Evolutionary conservation across 768 basidiomycete species (phyloP), one percentile per base, ranked within the genome.

Genomic region (Megacollybia marginata): DNA sequence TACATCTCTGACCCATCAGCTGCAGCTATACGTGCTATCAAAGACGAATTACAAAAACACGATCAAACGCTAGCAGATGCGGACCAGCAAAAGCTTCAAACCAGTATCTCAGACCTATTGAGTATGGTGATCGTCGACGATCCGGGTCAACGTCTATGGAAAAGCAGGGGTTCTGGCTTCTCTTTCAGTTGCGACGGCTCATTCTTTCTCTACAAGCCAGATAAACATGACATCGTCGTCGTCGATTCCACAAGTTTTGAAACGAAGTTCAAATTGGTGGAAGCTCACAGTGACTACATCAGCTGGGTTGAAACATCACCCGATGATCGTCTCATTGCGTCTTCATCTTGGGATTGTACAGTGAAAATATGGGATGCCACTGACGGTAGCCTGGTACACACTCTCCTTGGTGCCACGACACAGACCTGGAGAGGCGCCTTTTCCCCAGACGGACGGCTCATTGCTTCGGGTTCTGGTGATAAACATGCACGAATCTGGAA

Each of bases 391-490:
- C n/a, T 32, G 1, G 20, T 58, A 9, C 52, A 36, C 20, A 42
- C 48, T 7, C 47, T 58, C 16, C 16, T 36, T 7, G 53, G 55
- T 32, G 34, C 50, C 20, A 47, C 19, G 5, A 38, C 23, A 19
- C 52, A 58, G 44, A 48, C 42, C 40, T 55, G 54, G 56, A 8
- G 31, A 9, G 58, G 49, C 12, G 57, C 59, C 0, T 58, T 58
- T 23, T 59, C 60, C 10, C 54, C 58, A 10, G 54, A 59, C 20
- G 56, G 61, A 9, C 36, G 32, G 13, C 52, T 53, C 18, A 32
- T 62, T 44, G 58, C 54, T 2, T 55, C 53, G 3, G 60, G 60
- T 1, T 43, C 48, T 5, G 54, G 49, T 2, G 58, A 62, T 44
- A 5, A 20, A 28, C 44, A 23, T 12, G 50, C 55, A 19, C 56